Percentiles rank a stretch among this genome's conserved stretches.
These are phyloP conservation scores for Cercospora nicotianae DNA, from an alignment of 2,329 filamentous ascomycete species.

Conservation along the genomic window DNA sequence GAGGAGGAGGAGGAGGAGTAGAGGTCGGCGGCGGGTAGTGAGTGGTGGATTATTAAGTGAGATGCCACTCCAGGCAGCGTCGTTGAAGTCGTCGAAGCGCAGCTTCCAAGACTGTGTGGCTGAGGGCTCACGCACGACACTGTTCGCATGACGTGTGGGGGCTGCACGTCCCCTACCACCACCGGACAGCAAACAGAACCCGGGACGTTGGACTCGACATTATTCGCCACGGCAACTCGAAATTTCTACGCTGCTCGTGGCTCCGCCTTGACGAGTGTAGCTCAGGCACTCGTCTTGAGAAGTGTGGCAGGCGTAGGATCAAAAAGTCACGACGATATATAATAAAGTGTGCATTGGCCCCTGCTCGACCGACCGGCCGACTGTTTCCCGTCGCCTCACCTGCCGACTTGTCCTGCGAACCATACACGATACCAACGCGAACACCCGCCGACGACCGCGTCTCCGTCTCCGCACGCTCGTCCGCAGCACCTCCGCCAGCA, in stretches of 20 bases:
- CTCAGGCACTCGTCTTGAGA: background rate
- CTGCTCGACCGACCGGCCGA: background rate
- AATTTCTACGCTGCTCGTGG: background rate
- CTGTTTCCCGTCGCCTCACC: background rate
- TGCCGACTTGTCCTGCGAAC: background rate
- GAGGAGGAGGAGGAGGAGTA: background rate
- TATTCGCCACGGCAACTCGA: background rate
- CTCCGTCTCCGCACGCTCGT: background rate
- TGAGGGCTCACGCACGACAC: background rate
- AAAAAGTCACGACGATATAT: background rate
- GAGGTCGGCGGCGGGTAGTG: background rate
- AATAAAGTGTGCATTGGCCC: background rate
- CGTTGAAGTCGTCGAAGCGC: background rate
- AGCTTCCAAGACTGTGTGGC: background rate
- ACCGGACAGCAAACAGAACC: background rate
- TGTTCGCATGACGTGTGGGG: background rate
- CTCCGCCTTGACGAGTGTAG: background rate
- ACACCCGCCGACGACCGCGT: background rate
- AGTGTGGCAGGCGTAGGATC: background rate
- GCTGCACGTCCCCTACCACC: background rate
- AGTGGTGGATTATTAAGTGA: background rate
- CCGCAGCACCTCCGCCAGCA: slow-evolving; percentile 10
- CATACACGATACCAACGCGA: background rate
- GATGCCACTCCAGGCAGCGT: background rate
- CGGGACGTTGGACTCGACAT: background rate